These are phyloP conservation scores for Schwanniomyces polymorphus DNA, from an alignment of 805 yeast genomes.

Conservation along the genomic window DNA sequence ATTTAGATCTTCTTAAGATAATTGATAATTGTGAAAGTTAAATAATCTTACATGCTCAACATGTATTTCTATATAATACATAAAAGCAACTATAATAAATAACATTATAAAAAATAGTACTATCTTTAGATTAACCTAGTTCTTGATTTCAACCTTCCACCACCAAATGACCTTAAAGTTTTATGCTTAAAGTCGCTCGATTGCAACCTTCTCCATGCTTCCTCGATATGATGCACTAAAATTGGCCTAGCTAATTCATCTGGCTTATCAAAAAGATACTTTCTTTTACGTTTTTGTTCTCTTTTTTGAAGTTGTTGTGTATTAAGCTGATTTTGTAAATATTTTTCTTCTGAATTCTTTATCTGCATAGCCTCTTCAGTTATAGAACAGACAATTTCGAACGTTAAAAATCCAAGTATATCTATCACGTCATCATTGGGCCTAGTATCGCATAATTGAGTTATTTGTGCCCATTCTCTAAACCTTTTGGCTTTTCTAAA, in stretches of 20 bases:
- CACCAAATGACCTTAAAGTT: constrained; percentile 70
- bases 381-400: constrained; percentile 92
- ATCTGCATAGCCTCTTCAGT: constrained; percentile 89
- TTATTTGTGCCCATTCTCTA: constrained; percentile 93
- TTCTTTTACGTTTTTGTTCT: constrained; percentile 37
- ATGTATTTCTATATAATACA: background rate
- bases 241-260: constrained; percentile 81
- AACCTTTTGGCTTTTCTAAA: constrained; percentile 92
- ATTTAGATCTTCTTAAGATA: background rate
- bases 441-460: constrained; percentile 79
- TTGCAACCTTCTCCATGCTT: constrained; percentile 86
- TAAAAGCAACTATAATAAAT: constrained; percentile 2
- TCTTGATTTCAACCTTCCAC: constrained; percentile 57
- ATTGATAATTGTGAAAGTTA: background rate
- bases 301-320: constrained; percentile 27
- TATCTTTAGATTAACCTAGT: constrained; percentile 48
- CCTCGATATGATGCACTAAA: constrained; percentile 76
- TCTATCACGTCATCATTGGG: constrained; percentile 97
- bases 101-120: background rate
- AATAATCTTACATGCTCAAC: background rate
- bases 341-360: constrained; percentile 63
- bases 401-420: constrained; percentile 90
- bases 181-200: constrained; percentile 53
- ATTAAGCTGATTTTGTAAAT: constrained; percentile 35
- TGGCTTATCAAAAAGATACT: constrained; percentile 81